Evolutionary conservation across 23 red algal species (phyloP).

Genomic region (Gracilaria vermiculophylla): DNA sequence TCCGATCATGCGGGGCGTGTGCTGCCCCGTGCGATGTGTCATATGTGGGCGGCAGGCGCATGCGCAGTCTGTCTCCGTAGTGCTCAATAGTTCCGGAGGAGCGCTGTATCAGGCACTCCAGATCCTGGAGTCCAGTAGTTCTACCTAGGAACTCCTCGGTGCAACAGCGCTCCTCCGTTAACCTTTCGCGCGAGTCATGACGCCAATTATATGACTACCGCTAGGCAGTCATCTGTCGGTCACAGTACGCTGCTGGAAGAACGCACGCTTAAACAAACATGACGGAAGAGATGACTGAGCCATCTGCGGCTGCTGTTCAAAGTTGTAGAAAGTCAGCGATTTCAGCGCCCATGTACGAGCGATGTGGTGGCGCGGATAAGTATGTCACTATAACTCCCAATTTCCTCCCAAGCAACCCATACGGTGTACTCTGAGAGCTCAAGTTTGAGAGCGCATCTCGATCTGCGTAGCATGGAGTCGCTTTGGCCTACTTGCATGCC

Average conservation of each 20-base stretch:
- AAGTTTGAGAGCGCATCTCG: conserved; percentile 44
- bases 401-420: conserved; percentile 29
- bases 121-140: too few relatives aligned
- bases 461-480: conserved; percentile 47
- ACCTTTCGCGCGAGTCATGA: too few relatives aligned
- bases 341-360: neutral
- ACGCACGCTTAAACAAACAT: neutral
- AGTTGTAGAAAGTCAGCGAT: neutral
- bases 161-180: too few relatives aligned
- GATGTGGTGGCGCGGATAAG: conserved; percentile 38
- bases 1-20: too few relatives aligned
- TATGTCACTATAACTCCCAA: conserved; percentile 24
- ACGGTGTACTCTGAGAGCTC: conserved; percentile 37
- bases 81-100: too few relatives aligned
- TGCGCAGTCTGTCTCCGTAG: too few relatives aligned
- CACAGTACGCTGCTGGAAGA: neutral
- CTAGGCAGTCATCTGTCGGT: too few relatives aligned
- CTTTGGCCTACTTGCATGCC: conserved; percentile 33
- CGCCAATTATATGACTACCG: too few relatives aligned
- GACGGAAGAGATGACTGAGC: neutral
- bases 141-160: too few relatives aligned
- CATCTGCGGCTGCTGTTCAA: neutral
- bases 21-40: too few relatives aligned
- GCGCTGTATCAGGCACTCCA: too few relatives aligned
- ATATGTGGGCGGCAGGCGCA: too few relatives aligned